These are phyloP conservation scores for Mallotus nudiflorus DNA, from an alignment of 345 rosid species.

Conservation along the genomic window DNA sequence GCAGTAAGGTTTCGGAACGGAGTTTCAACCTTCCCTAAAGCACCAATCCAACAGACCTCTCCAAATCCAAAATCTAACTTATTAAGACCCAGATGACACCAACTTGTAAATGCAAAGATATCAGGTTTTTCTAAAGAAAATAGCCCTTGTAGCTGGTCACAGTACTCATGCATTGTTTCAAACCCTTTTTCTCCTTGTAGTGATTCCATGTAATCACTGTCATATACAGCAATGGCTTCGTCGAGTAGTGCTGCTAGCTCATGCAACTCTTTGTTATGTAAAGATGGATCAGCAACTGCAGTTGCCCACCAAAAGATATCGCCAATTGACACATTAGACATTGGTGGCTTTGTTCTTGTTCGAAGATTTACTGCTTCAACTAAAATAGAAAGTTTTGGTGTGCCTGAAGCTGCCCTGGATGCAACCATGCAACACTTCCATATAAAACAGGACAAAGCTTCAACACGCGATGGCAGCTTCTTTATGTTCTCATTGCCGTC, in stretches of 20 bases:
- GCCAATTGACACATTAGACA: conserved; percentile 15
- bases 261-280: background rate
- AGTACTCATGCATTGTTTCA: conserved; percentile 15
- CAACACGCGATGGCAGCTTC: conserved; percentile 7
- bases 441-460: conserved; percentile 25
- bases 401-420: background rate
- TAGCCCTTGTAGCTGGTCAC: conserved; percentile 17
- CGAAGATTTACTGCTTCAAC: conserved; percentile 30
- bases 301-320: conserved; percentile 23
- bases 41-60: conserved; percentile 5
- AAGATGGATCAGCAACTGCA: conserved; percentile 1
- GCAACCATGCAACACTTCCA: conserved; percentile 29
- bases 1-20: conserved; percentile 14
- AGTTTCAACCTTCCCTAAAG: conserved; percentile 11
- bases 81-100: conserved; percentile 20
- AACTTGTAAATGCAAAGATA: conserved; percentile 21
- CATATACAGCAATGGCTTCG: conserved; percentile 2
- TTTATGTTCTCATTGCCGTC: background rate
- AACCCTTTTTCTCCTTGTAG: conserved; percentile 25
- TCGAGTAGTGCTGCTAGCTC: background rate
- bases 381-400: conserved; percentile 14
- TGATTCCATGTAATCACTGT: conserved; percentile 9
- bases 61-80: conserved; percentile 27
- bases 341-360: conserved; percentile 20
- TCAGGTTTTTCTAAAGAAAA: conserved; percentile 21